Evolutionary conservation across 352 stramenopile species (phyloP).

Genomic region (Phytophthora sansomeana): DNA sequence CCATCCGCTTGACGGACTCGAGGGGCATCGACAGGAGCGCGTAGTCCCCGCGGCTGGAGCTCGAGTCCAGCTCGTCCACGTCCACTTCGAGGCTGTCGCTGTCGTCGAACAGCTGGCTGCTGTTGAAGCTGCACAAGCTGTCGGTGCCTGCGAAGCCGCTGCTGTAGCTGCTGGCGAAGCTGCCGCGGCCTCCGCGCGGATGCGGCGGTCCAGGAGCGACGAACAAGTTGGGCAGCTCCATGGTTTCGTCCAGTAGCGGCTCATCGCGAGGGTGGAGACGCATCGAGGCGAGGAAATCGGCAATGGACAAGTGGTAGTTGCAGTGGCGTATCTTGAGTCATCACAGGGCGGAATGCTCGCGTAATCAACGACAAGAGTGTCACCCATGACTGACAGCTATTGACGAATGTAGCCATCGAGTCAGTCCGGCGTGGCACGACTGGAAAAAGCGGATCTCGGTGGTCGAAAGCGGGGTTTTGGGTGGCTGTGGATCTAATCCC

Average conservation of each 20-base stretch:
- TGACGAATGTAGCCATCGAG: constrained; percentile 33
- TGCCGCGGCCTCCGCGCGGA: constrained; percentile 32
- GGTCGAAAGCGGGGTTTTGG: neutral
- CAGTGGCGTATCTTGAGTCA: constrained; percentile 11
- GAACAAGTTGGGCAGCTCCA: constrained; percentile 30
- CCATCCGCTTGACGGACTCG: constrained; percentile 23
- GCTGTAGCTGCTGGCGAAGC: constrained; percentile 40
- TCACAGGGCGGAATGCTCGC: constrained; percentile 18
- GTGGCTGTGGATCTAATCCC: neutral
- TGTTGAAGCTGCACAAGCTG: constrained; percentile 38
- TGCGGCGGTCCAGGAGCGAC: constrained; percentile 25
- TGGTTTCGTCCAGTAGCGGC: constrained; percentile 33
- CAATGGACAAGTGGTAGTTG: constrained; percentile 6
- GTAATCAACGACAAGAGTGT: constrained; percentile 10
- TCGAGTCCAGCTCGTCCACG: constrained; percentile 29
- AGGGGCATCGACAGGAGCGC: constrained; percentile 35
- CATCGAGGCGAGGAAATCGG: constrained; percentile 24
- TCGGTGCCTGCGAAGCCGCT: constrained; percentile 33
- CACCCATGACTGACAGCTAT: constrained; percentile 12
- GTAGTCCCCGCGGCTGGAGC: constrained; percentile 35
- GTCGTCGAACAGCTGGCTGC: constrained; percentile 37
- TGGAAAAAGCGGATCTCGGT: neutral
- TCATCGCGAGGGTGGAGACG: constrained; percentile 12
- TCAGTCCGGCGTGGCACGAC: constrained; percentile 9
- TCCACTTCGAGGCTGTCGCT: constrained; percentile 31